These are phyloP conservation scores for Cutaneotrichosporon arboriforme DNA, from an alignment of 1,284 basidiomycete species.

Conservation along the genomic window DNA sequence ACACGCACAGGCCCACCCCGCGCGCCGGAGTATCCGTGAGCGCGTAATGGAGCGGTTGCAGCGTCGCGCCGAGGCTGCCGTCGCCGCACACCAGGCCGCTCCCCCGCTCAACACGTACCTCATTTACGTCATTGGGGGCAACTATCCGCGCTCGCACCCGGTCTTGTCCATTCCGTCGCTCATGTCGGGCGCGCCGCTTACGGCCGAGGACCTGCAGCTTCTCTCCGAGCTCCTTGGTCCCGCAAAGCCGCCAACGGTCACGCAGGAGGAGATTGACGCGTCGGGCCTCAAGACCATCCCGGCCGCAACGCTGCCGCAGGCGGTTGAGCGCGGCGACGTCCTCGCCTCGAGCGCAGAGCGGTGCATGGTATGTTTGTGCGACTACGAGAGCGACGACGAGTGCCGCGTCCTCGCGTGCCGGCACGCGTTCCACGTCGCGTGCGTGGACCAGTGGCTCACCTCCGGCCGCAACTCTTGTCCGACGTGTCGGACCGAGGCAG, in stretches of 20 bases:
- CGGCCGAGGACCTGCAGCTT: constrained; percentile 62
- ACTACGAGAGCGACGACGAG: constrained; percentile 68
- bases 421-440: constrained; percentile 77
- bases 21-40: constrained; percentile 25
- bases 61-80: not conserved
- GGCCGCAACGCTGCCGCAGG: constrained; percentile 53
- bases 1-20: not conserved
- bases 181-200: constrained; percentile 52
- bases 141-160: constrained; percentile 78
- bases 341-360: constrained; percentile 69
- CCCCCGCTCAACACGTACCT: constrained; percentile 40
- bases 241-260: constrained; percentile 61
- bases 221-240: constrained; percentile 55
- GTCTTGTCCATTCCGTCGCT: constrained; percentile 70
- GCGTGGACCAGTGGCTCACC: constrained; percentile 79
- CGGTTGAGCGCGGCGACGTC: constrained; percentile 59
- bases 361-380: constrained; percentile 68
- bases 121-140: constrained; percentile 56
- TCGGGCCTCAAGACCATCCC: constrained; percentile 69
- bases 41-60: constrained; percentile 23
- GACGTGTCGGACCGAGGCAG: constrained; percentile 56
- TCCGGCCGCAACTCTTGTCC: constrained; percentile 82
- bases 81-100: constrained; percentile 4
- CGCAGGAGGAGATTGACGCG: constrained; percentile 72
- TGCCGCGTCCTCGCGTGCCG: constrained; percentile 71